Conservation (phyloP, 2,329 filamentous ascomycete species). For the Sordariomycetes sp. region DNA sequence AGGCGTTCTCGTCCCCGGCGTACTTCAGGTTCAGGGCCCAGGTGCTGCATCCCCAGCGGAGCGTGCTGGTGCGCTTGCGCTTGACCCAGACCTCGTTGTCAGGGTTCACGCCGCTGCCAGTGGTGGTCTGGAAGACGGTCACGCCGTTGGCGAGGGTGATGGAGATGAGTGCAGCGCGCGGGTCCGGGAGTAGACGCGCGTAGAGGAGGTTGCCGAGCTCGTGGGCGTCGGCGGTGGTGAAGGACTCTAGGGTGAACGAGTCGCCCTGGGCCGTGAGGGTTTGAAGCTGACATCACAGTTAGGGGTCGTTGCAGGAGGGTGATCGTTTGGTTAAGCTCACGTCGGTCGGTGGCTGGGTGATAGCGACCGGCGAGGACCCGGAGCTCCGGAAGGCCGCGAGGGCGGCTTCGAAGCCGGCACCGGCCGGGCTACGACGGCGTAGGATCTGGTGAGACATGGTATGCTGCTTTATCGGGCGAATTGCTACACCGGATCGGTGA, state of each 20-base stretch:
- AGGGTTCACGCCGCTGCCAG: slow-evolving; percentile 51
- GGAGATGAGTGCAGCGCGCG: slow-evolving; percentile 43
- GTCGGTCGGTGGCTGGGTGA: not conserved
- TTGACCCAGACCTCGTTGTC: slow-evolving; percentile 62
- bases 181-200: slow-evolving; percentile 42
- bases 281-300: slow-evolving; percentile 11
- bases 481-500: not conserved
- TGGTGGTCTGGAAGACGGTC: slow-evolving; percentile 57
- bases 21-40: slow-evolving; percentile 63
- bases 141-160: slow-evolving; percentile 50
- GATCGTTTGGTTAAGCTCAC: not conserved
- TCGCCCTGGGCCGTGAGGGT: slow-evolving; percentile 21
- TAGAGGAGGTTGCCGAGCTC: slow-evolving; percentile 51
- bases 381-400: slow-evolving; percentile 1
- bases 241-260: slow-evolving; percentile 32
- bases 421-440: slow-evolving; percentile 2
- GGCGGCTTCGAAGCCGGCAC: slow-evolving; percentile 5
- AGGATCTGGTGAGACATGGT: slow-evolving; percentile 5
- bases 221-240: slow-evolving; percentile 53
- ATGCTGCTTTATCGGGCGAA: not conserved
- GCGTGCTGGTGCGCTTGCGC: slow-evolving; percentile 58
- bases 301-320: not conserved
- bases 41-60: slow-evolving; percentile 56
- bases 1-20: slow-evolving; percentile 46
- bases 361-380: not conserved